phyloP scores from a whole-genome alignment of 352 stramenopile species.

The Phytopythium cucurbitacearum region DNA sequence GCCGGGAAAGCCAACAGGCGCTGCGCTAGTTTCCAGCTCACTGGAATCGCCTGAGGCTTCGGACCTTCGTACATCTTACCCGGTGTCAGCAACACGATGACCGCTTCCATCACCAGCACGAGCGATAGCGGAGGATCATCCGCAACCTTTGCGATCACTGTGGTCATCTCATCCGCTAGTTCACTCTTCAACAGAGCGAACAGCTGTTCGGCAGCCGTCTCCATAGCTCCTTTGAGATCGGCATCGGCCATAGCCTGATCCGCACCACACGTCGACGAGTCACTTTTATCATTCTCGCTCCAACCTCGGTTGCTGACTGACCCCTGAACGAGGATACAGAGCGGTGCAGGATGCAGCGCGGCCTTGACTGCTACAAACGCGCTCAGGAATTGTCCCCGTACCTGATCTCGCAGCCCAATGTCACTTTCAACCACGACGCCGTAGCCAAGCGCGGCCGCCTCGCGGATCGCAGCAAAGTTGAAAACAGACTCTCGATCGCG shows the following conservation, averaged over 20 bases:
- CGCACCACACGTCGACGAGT: no score
- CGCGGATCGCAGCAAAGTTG: constrained; percentile 28
- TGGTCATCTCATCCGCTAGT: constrained; percentile 20
- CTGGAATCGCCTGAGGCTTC: constrained; percentile 23
- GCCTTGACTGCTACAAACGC: constrained; percentile 62
- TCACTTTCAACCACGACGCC: constrained; percentile 74
- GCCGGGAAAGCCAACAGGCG: constrained; percentile 41
- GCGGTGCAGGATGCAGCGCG: constrained; percentile 50
- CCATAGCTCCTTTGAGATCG: constrained; percentile 48
- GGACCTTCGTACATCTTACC: constrained; percentile 57
- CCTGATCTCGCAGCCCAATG: constrained; percentile 59
- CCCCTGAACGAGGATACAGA: constrained; percentile 60
- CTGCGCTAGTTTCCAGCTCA: constrained; percentile 68
- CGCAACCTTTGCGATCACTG: constrained; percentile 6
- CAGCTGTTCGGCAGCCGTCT: constrained; percentile 26
- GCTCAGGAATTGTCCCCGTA: constrained; percentile 51
- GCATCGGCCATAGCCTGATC: constrained; percentile 26
- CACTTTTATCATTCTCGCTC: neutral
- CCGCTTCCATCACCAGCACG: constrained; percentile 73
- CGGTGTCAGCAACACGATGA: constrained; percentile 77
- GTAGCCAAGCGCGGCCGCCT: constrained; percentile 41
- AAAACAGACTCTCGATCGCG: constrained; percentile 7
- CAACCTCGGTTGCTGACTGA: constrained; percentile 35
- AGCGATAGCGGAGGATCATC: constrained; percentile 16
- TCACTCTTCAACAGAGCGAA: constrained; percentile 13